Evolutionary conservation across 495 filamentous ascomycete genomes (phyloP).

Genomic region (Neurospora sp.): DNA sequence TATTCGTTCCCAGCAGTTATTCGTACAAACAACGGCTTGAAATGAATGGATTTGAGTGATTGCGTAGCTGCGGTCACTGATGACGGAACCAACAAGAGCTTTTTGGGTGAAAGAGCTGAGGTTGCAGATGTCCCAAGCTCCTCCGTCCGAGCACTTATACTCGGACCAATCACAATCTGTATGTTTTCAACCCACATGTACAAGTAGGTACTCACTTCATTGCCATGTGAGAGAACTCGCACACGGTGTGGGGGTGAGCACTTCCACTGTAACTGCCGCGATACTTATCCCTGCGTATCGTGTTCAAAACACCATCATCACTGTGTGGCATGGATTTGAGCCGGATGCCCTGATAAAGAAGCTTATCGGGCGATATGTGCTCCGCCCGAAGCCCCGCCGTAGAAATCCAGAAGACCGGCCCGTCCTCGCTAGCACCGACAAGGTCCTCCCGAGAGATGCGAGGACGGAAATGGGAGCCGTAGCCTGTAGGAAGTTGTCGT

Average conservation of each 20-base stretch:
- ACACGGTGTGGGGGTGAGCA: background rate
- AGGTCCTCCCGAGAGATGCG: conserved; percentile 3
- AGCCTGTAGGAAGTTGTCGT: background rate
- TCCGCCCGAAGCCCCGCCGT: background rate
- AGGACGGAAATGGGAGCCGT: background rate
- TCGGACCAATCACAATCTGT: background rate
- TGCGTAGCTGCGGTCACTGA: conserved; percentile 8
- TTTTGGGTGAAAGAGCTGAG: background rate
- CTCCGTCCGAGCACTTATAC: background rate
- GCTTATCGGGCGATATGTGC: background rate
- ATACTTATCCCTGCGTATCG: background rate
- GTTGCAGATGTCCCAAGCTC: background rate
- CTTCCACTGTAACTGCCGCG: background rate
- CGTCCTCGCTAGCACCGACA: background rate
- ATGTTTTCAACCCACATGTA: background rate
- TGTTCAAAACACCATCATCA: background rate
- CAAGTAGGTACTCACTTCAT: too few relatives aligned
- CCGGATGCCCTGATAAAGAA: background rate
- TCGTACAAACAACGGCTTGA: background rate
- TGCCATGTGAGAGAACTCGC: background rate
- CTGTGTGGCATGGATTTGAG: background rate
- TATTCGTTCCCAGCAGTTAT: background rate
- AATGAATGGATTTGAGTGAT: background rate
- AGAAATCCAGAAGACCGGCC: background rate
- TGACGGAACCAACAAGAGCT: conserved; percentile 12